Conservation (phyloP, 2,329 filamentous ascomycete genomes). For the Aureobasidium musti region DNA sequence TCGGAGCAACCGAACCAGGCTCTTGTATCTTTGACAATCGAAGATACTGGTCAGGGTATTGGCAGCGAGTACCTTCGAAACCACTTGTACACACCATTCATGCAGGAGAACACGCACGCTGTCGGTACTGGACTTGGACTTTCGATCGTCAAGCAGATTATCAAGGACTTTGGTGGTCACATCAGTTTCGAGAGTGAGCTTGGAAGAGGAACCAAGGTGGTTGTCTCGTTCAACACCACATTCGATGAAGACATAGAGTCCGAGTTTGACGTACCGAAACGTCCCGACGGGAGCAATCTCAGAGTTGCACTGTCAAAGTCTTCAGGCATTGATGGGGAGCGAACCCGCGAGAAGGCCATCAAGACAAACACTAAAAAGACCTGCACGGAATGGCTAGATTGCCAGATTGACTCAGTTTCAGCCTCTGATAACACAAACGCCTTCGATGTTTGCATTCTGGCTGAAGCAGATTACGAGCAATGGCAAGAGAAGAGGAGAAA, state of each 20-base stretch:
- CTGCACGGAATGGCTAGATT: conserved; percentile 26
- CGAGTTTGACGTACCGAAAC: background rate
- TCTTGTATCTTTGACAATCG: conserved; percentile 29
- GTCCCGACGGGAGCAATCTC: background rate
- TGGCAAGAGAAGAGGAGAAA: conserved; percentile 21
- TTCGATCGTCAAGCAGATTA: conserved; percentile 41
- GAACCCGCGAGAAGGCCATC: conserved; percentile 5
- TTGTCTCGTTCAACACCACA: background rate
- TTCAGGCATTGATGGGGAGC: background rate
- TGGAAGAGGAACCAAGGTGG: conserved; percentile 35
- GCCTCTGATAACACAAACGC: background rate
- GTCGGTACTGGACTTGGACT: conserved; percentile 43
- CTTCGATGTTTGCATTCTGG: conserved; percentile 28
- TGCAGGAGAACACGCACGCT: conserved; percentile 40
- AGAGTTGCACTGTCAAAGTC: conserved; percentile 16
- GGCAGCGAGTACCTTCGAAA: conserved; percentile 38
- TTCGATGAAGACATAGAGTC: conserved; percentile 11
- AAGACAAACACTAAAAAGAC: conserved; percentile 6
- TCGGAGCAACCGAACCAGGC: background rate
- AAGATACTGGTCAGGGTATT: conserved; percentile 43
- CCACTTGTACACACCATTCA: conserved; percentile 41
- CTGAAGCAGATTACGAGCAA: conserved; percentile 26
- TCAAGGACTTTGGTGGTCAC: conserved; percentile 35
- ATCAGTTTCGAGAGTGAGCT: conserved; percentile 38
- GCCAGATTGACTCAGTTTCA: background rate